Evolutionary conservation across 441 rosid species (phyloP).

Genomic region (Bocquillonia castaneifolia): DNA sequence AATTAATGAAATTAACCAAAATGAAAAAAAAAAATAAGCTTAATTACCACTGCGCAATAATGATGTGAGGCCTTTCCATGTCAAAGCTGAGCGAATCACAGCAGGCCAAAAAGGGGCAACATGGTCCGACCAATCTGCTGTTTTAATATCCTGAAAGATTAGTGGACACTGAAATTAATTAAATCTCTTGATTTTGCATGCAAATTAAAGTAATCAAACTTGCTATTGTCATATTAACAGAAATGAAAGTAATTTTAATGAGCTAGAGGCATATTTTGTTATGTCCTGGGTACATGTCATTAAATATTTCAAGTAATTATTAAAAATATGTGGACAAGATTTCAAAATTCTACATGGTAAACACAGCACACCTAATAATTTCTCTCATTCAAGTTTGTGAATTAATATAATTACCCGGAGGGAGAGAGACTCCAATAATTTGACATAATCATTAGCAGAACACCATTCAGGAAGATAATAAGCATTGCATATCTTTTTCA

Average conservation of each 20-base stretch:
- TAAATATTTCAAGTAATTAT: no score
- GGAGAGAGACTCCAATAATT: conserved; percentile 45
- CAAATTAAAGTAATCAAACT: background rate
- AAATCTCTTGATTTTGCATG: no score
- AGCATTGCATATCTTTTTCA: conserved; percentile 61
- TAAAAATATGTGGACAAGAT: no score
- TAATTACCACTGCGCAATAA: conserved; percentile 67
- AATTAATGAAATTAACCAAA: background rate
- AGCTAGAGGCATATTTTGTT: no score
- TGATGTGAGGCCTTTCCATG: conserved; percentile 77
- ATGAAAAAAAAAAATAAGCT: background rate
- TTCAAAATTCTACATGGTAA: no score
- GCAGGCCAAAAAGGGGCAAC: conserved; percentile 97
- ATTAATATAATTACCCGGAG: conserved; percentile 43
- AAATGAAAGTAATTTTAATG: no score
- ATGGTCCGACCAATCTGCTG: conserved; percentile 71
- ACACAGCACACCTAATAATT: no score
- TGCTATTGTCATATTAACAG: background rate
- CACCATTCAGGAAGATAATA: conserved; percentile 89
- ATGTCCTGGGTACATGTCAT: no score
- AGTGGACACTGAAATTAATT: background rate
- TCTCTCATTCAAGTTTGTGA: no score
- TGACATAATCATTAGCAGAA: conserved; percentile 68
- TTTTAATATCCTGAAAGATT: conserved; percentile 56
- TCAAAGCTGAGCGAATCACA: conserved; percentile 62